Percentiles rank a stretch among this genome's conserved stretches.
Evolutionary conservation across 2,329 filamentous ascomycete species (phyloP).

Genomic region (Exophiala oligosperma): DNA sequence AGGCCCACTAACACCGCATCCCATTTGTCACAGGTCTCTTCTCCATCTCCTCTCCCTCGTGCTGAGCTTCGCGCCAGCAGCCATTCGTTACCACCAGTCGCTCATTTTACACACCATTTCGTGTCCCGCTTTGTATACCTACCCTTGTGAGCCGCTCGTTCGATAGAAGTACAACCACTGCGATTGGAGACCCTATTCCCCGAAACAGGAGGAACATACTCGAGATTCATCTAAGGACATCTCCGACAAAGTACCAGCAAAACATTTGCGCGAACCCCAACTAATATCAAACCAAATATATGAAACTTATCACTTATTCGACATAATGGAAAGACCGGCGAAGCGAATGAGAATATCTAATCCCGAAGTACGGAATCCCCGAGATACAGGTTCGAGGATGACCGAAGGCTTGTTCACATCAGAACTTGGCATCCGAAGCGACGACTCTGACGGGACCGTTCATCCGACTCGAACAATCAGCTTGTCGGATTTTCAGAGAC

Average conservation of each 20-base stretch:
- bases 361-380: constrained; percentile 24
- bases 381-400: constrained; percentile 23
- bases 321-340: constrained; percentile 26
- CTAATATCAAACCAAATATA: background rate
- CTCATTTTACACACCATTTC: constrained; percentile 4
- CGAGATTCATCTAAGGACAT: too few species aligned
- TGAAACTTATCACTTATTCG: background rate
- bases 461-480: constrained; percentile 22
- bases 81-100: constrained; percentile 17
- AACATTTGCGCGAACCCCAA: background rate
- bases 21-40: constrained; percentile 6
- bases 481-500: constrained; percentile 24
- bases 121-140: background rate
- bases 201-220: too few species aligned
- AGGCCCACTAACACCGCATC: constrained; percentile 8
- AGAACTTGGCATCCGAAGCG: constrained; percentile 22
- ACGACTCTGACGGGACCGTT: constrained; percentile 9
- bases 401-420: constrained; percentile 26
- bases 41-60: constrained; percentile 1
- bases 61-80: constrained; percentile 20
- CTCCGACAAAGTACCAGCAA: background rate
- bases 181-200: too few species aligned
- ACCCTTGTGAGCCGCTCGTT: background rate
- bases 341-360: constrained; percentile 28
- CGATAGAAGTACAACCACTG: too few species aligned